Base-by-base conservation (phyloP, 306 rosid genomes). In the Rosa lucieae region DNA sequence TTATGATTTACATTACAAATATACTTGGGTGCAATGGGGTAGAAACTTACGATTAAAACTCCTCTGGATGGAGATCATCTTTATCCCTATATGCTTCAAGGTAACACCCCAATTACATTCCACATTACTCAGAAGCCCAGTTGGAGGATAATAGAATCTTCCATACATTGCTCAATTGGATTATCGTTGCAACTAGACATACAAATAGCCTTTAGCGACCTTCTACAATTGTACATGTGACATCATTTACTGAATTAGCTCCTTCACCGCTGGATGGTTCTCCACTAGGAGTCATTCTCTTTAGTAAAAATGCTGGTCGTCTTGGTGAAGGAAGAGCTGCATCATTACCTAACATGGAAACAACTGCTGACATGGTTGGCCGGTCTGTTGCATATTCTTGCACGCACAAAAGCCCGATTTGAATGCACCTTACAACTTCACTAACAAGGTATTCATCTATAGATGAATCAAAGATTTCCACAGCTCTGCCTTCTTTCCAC, bases 231-330 rank as follows among this genome's bases (percentile, higher is more conserved):
- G 67, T 26, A 62, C 67, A 62, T 26, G 67, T 23, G 40, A 80
- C 13, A 23, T 73, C 58, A 11, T 73, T 65, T 23, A 63, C 2
- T 14, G 93, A 90, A 42, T 9, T 13, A 52, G 47, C 63, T 48
- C 79, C 85, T 66, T 74, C 77, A 4, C 72, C 44, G 44, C 77
- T 8, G 18, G 74, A 73, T 17, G 55, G 1, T 1, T 42, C 37
- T 65, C 58, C 26, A 62, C 68, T 59, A 5, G 40, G 40, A 39
- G 12, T 17, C 10, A 48, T 42, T 63, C 74, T 81, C 78, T 82
- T 88, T 66, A 87, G 74, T 51, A 88, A 77, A 77, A 91, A 91
- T 11, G 92, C 95, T n/a, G 93, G 97, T 8, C 84, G 82, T 74
- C 79, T 89, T 66, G 98, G 95, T 49, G 69, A 20, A 63, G 97